Conservation (phyloP, 208 protist species). For the Leishmania guyanensis region DNA sequence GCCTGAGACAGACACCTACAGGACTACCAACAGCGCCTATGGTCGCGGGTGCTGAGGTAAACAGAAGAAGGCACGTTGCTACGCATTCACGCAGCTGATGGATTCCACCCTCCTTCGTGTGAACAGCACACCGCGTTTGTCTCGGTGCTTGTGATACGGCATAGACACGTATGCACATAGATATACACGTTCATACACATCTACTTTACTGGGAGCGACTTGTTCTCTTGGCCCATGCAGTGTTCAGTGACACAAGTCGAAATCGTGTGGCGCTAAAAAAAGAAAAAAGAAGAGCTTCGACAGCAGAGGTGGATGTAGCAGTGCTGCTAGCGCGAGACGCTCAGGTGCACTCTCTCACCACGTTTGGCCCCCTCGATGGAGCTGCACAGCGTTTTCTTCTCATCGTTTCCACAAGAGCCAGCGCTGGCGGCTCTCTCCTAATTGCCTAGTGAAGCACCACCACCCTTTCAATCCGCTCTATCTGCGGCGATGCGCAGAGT, state of each 20-base stretch:
- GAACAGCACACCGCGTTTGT: background rate
- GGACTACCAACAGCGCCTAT: constrained; percentile 9
- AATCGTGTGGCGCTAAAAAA: background rate
- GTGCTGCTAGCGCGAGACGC: background rate
- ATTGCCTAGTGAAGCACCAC: background rate
- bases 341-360: background rate
- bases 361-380: background rate
- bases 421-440: background rate
- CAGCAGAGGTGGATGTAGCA: background rate
- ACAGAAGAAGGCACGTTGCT: background rate
- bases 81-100: background rate
- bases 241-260: background rate
- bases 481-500: background rate
- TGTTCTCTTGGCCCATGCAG: background rate
- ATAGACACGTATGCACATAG: constrained; percentile 3
- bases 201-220: background rate
- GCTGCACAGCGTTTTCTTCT: background rate
- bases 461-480: background rate
- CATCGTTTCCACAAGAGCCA: background rate
- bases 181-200: background rate
- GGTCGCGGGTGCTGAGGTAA: constrained; percentile 4
- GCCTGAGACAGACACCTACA: constrained; percentile 2
- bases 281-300: background rate
- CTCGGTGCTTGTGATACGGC: background rate
- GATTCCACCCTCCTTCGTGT: background rate